Percentiles rank a stretch among this genome's conserved stretches.
Conservation (phyloP, 805 yeast species). For the Metahyphopichia silvanorum region DNA sequence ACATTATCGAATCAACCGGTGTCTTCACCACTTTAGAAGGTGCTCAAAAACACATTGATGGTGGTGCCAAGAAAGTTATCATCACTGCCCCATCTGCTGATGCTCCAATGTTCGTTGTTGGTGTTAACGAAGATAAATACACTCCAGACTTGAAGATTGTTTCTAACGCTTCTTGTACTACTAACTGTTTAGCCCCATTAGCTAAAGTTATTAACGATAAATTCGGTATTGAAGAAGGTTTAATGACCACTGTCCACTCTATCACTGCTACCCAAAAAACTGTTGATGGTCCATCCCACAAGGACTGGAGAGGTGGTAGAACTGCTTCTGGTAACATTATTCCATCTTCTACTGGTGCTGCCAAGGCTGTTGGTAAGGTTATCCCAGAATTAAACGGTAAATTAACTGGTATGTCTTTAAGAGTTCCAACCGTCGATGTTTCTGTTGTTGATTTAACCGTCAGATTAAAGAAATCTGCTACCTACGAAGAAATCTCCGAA, state of each 20-base stretch:
- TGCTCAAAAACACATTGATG: conserved; percentile 80
- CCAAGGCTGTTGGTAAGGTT: conserved; percentile 96
- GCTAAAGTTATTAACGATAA: conserved; percentile 85
- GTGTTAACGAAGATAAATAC: conserved; percentile 83
- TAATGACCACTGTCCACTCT: conserved; percentile 96
- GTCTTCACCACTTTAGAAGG: conserved; percentile 82
- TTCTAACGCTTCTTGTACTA: conserved; percentile 94
- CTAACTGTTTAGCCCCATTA: conserved; percentile 93
- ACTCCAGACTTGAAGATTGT: conserved; percentile 71
- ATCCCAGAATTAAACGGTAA: conserved; percentile 88
- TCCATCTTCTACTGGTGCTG: conserved; percentile 96
- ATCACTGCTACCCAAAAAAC: conserved; percentile 96
- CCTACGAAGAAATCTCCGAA: conserved; percentile 80
- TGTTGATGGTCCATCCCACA: conserved; percentile 95
- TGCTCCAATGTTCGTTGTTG: conserved; percentile 93
- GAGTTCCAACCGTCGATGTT: conserved; percentile 92
- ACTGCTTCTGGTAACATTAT: conserved; percentile 94
- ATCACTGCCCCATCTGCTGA: conserved; percentile 93
- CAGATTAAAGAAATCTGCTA: conserved; percentile 69
- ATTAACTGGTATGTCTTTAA: conserved; percentile 90
- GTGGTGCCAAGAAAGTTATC: conserved; percentile 93
- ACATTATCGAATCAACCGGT: conserved; percentile 92
- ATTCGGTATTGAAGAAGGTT: conserved; percentile 86
- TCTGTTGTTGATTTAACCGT: conserved; percentile 92
- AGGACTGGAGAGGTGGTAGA: conserved; percentile 99